Percentiles rank a stretch among this genome's conserved stretches.
phyloP scores from a whole-genome alignment of 768 basidiomycete genomes.

The Collybiopsis luxurians region DNA sequence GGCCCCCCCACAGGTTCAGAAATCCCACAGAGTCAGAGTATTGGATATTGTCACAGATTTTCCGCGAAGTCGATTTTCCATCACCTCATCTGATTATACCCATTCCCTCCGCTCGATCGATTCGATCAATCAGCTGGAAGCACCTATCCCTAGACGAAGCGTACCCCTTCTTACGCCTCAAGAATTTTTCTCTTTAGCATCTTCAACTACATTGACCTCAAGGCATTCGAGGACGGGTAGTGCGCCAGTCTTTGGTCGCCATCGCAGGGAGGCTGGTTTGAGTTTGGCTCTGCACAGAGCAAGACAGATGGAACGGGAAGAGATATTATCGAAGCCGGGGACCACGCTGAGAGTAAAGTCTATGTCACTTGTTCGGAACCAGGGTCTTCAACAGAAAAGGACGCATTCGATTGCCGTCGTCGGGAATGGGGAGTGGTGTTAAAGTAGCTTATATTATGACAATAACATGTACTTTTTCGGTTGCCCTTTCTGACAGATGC shows the following conservation, averaged over 20 bases:
- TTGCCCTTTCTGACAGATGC: no score
- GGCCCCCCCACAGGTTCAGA: neutral
- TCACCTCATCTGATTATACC: conserved; percentile 28
- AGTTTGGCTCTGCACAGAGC: neutral
- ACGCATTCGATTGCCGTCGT: neutral
- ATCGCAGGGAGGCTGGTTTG: neutral
- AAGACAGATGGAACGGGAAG: neutral
- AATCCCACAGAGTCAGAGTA: conserved; percentile 8
- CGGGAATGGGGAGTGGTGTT: neutral
- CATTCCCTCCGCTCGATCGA: conserved; percentile 15
- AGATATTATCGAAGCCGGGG: neutral
- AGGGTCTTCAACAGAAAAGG: neutral
- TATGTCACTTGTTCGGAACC: neutral
- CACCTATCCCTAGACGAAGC: neutral
- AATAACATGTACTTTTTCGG: no score
- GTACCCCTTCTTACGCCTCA: conserved; percentile 8
- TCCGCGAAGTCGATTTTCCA: conserved; percentile 29
- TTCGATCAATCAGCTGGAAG: conserved; percentile 1
- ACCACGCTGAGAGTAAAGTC: neutral
- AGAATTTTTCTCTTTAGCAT: conserved; percentile 17
- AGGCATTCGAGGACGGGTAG: conserved; percentile 17
- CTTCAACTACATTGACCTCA: conserved; percentile 7
- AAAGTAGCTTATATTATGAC: neutral
- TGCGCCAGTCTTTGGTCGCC: conserved; percentile 15
- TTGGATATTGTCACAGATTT: conserved; percentile 25